phyloP scores from a whole-genome alignment of 805 yeast species.

The Tetrapisispora iriomotensis region DNA sequence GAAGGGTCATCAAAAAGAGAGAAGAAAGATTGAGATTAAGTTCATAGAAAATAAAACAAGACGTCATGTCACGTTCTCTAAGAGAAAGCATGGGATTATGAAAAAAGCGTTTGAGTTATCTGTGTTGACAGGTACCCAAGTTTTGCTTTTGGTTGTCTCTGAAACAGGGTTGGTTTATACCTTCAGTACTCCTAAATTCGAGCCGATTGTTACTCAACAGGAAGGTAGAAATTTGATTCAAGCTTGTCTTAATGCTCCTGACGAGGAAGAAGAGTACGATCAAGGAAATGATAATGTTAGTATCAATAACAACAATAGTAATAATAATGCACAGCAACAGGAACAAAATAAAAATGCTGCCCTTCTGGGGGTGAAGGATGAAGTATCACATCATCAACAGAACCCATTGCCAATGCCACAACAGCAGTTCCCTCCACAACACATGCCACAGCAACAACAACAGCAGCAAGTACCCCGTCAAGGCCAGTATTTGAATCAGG shows the following conservation, averaged over 20 bases:
- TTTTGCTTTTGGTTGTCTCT: slow-evolving; percentile 80
- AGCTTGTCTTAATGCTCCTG: slow-evolving; percentile 96
- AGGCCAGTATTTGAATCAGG: slow-evolving; percentile 37
- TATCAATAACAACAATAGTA: slow-evolving; percentile 7
- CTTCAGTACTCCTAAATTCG: slow-evolving; percentile 93
- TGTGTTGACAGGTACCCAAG: slow-evolving; percentile 95
- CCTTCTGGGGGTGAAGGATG: neutral
- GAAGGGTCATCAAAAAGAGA: slow-evolving; percentile 34
- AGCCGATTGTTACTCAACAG: slow-evolving; percentile 90
- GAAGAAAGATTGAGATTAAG: slow-evolving; percentile 90
- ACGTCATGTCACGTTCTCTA: slow-evolving; percentile 93
- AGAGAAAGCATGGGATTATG: slow-evolving; percentile 98
- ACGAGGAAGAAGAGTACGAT: slow-evolving; percentile 61
- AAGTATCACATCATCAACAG: neutral
- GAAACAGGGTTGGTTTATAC: slow-evolving; percentile 97
- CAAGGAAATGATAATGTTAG: slow-evolving; percentile 34
- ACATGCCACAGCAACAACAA: neutral
- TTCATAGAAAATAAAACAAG: slow-evolving; percentile 95
- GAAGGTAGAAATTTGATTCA: slow-evolving; percentile 96
- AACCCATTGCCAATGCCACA: slow-evolving; percentile 1
- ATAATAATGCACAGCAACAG: slow-evolving; percentile 3
- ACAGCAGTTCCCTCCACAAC: neutral
- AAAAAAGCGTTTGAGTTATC: slow-evolving; percentile 95
- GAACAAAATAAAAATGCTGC: neutral
- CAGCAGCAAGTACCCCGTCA: slow-evolving; percentile 2